These are phyloP conservation scores for Blastobotrys ciferrii DNA, from an alignment of 1,139 yeast species.

Conservation along the genomic window DNA sequence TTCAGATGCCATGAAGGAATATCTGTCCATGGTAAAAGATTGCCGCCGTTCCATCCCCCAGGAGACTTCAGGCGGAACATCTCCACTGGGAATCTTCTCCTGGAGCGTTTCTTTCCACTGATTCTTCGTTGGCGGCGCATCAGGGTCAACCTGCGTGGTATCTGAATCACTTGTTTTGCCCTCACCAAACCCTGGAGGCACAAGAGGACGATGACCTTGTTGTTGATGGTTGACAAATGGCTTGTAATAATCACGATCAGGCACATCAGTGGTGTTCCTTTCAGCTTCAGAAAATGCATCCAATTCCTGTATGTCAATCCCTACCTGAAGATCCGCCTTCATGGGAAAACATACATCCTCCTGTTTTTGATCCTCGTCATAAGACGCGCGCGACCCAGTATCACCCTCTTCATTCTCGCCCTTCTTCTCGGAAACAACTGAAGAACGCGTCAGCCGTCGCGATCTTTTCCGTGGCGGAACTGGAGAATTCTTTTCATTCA, in stretches of 20 bases:
- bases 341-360: constrained; percentile 98
- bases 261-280: constrained; percentile 11
- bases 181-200: constrained; percentile 18
- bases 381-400: constrained; percentile 31
- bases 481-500: constrained; percentile 2
- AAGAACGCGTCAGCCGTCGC: constrained; percentile 25
- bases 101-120: constrained; percentile 10
- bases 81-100: constrained; percentile 7
- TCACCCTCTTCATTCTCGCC: constrained; percentile 19
- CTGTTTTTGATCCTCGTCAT: constrained; percentile 52
- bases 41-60: constrained; percentile 4
- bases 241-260: constrained; percentile 15
- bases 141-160: constrained; percentile 14
- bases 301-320: constrained; percentile 40
- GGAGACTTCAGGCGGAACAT: constrained; percentile 2
- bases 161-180: constrained; percentile 10
- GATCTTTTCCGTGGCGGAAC: constrained; percentile 16
- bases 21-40: constrained; percentile 49
- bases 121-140: neutral
- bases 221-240: constrained; percentile 13
- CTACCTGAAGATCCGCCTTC: constrained; percentile 52
- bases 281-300: constrained; percentile 36
- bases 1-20: constrained; percentile 77
- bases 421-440: constrained; percentile 17
- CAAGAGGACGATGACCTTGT: constrained; percentile 19